phyloP scores from a whole-genome alignment of 331 rosid genomes.

The Quercus phellos region DNA sequence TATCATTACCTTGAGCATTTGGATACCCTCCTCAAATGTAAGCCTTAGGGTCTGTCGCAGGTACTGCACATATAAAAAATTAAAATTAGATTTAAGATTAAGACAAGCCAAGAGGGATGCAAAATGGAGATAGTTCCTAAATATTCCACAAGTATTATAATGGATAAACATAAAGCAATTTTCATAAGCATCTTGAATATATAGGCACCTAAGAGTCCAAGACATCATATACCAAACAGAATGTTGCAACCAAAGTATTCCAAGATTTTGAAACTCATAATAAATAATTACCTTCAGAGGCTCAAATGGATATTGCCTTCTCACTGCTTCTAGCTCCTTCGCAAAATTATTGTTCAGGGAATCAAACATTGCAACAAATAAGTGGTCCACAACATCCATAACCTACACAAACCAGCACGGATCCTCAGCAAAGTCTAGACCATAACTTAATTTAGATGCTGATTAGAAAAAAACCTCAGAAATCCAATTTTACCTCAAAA shows the following conservation, averaged over 20 bases:
- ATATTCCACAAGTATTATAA: neutral
- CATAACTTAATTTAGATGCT: slow-evolving; percentile 8
- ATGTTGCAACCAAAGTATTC: neutral
- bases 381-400: slow-evolving; percentile 66
- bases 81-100: slow-evolving; percentile 23
- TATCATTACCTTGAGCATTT: slow-evolving; percentile 78
- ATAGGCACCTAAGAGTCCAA: too few relatives aligned
- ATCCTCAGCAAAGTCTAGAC: slow-evolving; percentile 10
- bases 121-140: neutral
- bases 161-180: neutral
- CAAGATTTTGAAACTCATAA: neutral
- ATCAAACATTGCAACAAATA: slow-evolving; percentile 77
- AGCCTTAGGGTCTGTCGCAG: slow-evolving; percentile 68
- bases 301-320: slow-evolving; percentile 78
- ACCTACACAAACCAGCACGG: slow-evolving; percentile 49
- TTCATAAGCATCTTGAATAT: neutral
- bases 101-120: neutral
- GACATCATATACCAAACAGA: neutral
- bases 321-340: slow-evolving; percentile 74
- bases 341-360: slow-evolving; percentile 54
- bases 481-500: slow-evolving; percentile 56
- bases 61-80: slow-evolving; percentile 55
- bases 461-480: neutral
- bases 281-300: slow-evolving; percentile 65
- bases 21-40: slow-evolving; percentile 89